phyloP scores from a whole-genome alignment of 75 land plant genomes.

The Larix kaempferi region DNA sequence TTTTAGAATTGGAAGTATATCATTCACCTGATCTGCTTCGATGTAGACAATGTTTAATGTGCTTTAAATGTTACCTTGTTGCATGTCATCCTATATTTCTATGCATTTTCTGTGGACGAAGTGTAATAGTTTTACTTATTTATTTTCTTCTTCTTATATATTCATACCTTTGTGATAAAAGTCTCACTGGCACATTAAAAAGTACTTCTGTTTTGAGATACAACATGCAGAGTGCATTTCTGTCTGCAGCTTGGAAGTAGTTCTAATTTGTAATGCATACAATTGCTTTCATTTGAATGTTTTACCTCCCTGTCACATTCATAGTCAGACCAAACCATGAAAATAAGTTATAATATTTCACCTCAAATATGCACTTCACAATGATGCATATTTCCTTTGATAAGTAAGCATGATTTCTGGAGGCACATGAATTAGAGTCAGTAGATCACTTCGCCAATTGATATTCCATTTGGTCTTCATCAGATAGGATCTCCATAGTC shows the following conservation, averaged over 20 bases:
- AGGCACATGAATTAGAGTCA: too few species aligned
- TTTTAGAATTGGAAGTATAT: not conserved
- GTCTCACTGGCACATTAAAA: not conserved
- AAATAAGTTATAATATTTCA: too few species aligned
- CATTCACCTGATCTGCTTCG: not conserved
- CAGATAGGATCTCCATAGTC: too few species aligned
- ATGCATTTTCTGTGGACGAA: not conserved
- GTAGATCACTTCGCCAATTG: too few species aligned
- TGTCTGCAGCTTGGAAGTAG: not conserved
- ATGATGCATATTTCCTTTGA: too few species aligned
- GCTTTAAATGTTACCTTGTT: too few species aligned
- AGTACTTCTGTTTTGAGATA: not conserved
- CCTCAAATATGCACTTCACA: too few species aligned
- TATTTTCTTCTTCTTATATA: not conserved
- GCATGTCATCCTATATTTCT: not conserved
- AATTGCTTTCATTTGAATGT: not conserved
- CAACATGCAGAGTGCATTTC: not conserved
- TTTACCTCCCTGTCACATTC: not conserved
- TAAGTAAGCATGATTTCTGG: conserved; percentile 62
- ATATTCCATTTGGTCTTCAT: too few species aligned
- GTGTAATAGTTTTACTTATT: not conserved
- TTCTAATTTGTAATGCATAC: not conserved
- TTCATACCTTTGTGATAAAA: not conserved
- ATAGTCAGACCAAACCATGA: not conserved
- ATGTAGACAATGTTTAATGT: not conserved